These are phyloP conservation scores for Podospora tetraspora DNA, from an alignment of 495 filamentous ascomycete species.

Conservation along the genomic window DNA sequence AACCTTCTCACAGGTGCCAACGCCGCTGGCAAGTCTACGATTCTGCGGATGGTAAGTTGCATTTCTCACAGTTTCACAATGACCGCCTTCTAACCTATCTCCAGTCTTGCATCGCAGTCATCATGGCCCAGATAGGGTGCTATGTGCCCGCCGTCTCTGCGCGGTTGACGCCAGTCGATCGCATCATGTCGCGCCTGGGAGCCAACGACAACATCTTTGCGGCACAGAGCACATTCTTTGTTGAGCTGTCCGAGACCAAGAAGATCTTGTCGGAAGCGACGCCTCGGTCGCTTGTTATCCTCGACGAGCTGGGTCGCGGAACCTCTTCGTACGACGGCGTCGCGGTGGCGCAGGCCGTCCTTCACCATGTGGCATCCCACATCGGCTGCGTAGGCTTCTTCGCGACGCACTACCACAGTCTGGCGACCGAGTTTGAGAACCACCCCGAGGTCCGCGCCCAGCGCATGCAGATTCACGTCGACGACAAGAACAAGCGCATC, in stretches of 20 bases:
- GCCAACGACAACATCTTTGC: slow-evolving; percentile 99
- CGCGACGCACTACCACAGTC: slow-evolving; percentile 93
- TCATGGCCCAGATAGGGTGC: slow-evolving; percentile 98
- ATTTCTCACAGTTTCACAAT: slow-evolving; percentile 6
- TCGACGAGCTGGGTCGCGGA: slow-evolving; percentile 93
- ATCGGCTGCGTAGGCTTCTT: slow-evolving; percentile 95
- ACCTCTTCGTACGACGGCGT: slow-evolving; percentile 94
- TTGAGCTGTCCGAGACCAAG: slow-evolving; percentile 95
- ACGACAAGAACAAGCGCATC: slow-evolving; percentile 73
- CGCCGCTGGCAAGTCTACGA: slow-evolving; percentile 96
- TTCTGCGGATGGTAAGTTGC: slow-evolving; percentile 80
- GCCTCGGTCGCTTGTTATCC: slow-evolving; percentile 89
- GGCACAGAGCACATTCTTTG: slow-evolving; percentile 96
- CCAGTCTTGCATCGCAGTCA: slow-evolving; percentile 80
- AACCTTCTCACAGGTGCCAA: slow-evolving; percentile 94
- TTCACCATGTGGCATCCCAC: slow-evolving; percentile 90
- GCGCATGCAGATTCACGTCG: slow-evolving; percentile 91
- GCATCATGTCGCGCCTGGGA: slow-evolving; percentile 97
- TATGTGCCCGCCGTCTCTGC: slow-evolving; percentile 82
- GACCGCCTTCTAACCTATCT: slow-evolving; percentile 18
- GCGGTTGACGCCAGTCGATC: slow-evolving; percentile 83
- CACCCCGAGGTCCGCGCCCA: slow-evolving; percentile 84
- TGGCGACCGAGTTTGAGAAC: slow-evolving; percentile 79
- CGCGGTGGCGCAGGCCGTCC: slow-evolving; percentile 90
- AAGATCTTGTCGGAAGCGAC: slow-evolving; percentile 97